Evolutionary conservation across 1,284 basidiomycete genomes (phyloP), one percentile per base, ranked within the genome.

Genomic region (Rhodotorula sp.): DNA sequence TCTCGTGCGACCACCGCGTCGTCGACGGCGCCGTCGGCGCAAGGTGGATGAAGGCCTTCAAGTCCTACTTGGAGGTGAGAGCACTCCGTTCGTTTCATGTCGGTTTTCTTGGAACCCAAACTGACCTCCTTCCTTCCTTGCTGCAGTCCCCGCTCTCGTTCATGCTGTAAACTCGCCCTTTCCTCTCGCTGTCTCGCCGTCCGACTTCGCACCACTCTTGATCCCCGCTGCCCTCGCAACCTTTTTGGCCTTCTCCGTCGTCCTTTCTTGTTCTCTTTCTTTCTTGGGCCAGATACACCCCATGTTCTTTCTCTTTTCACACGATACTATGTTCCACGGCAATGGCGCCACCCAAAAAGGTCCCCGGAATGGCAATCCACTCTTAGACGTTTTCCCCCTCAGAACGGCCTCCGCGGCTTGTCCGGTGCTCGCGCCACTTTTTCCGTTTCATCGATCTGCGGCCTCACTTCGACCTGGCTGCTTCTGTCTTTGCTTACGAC

Each of bases 11-110:
- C 82, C 97, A 99, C 85, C 86, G 97, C 79, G 82, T 82, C 48
- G 95, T 97, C 39, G 94, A 97, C 81, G 94, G 94, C 65, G 94
- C 95, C 59, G 87, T 97, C 64, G 93, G 89, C 68, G 92, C 94
- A 46, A 86, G 88, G 81, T 97, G 92, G 92, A 80, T 98, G 85
- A 83, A 89, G 76, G 92, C 94, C 34, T 97, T 99, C 88, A 97
- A 94, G 85, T 90, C 92, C 61, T 97, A 96, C 84, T 85, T 99
- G 75, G 97, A 99, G 86, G 97, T 98, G 84, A 83, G 97, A 93
- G 94, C 64, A 83, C 97, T 80, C 92, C 91, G 43, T 92, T 94
- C 81, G 92, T 95, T 91, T 87, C 93, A 68, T 95, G 51, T 15
- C n/a, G 34, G 15, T 31, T 8, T 61, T 12, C 15, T 39, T 29